These are phyloP conservation scores for Escovopsis sp. DNA, from an alignment of 2,329 filamentous ascomycete genomes.

Conservation along the genomic window DNA sequence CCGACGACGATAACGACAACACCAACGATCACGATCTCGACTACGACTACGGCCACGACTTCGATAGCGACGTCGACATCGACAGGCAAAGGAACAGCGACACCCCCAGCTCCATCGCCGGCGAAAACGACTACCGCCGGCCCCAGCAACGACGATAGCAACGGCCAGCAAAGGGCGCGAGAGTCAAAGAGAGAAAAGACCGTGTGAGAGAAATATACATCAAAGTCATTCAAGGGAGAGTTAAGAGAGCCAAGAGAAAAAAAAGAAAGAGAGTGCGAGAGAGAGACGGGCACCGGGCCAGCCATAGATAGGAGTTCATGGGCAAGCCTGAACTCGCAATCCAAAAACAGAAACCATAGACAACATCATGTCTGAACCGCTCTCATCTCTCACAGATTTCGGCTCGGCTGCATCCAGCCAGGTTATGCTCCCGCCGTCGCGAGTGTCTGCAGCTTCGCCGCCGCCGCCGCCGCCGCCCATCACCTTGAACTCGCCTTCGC, in stretches of 20 bases:
- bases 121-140: too few relatives aligned
- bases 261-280: conserved; percentile 2
- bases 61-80: too few relatives aligned
- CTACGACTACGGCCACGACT: too few relatives aligned
- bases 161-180: too few relatives aligned
- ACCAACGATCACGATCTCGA: too few relatives aligned
- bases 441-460: not conserved
- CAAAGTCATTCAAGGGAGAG: not conserved
- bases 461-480: conserved; percentile 4
- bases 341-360: not conserved
- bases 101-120: too few relatives aligned
- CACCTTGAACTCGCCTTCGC: conserved; percentile 2
- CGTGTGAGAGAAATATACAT: not conserved
- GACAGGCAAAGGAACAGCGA: too few relatives aligned
- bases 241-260: too few relatives aligned
- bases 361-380: conserved; percentile 15
- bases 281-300: not conserved
- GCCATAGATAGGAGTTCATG: not conserved
- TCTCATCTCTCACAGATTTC: conserved; percentile 10
- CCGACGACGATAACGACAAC: too few relatives aligned
- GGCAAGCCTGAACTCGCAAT: not conserved
- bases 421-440: not conserved
- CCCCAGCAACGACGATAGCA: too few relatives aligned
- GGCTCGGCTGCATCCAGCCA: conserved; percentile 3
- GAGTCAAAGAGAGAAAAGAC: conserved; percentile 4